phyloP scores from a whole-genome alignment of 2,329 filamentous ascomycete species.

The Lachnellula arida region DNA sequence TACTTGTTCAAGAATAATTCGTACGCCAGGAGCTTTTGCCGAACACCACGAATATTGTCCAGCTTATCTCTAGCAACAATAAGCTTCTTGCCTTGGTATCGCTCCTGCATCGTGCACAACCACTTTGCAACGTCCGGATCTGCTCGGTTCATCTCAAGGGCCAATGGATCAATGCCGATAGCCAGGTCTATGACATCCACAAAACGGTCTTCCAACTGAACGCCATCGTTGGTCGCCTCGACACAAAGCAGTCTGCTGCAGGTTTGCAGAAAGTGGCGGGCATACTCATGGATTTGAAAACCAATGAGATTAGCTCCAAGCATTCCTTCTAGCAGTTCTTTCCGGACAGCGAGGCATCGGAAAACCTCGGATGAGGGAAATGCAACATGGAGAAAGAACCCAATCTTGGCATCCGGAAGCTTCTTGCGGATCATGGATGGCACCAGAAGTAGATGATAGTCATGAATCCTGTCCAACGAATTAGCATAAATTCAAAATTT shows the following conservation, averaged over 20 bases:
- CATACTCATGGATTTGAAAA: slow-evolving; percentile 92
- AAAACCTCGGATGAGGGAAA: slow-evolving; percentile 97
- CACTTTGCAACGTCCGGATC: slow-evolving; percentile 71
- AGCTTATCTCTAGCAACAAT: slow-evolving; percentile 94
- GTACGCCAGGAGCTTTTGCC: slow-evolving; percentile 84
- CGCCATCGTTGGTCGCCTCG: slow-evolving; percentile 80
- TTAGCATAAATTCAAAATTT: too few species aligned
- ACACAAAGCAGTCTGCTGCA: slow-evolving; percentile 89
- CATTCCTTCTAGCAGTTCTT: slow-evolving; percentile 85
- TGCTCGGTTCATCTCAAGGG: slow-evolving; percentile 65
- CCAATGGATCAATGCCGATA: slow-evolving; percentile 86
- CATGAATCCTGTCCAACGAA: slow-evolving; percentile 58
- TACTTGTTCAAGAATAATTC: slow-evolving; percentile 94
- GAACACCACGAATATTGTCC: slow-evolving; percentile 84
- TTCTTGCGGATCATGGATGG: slow-evolving; percentile 86
- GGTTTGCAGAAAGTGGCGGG: slow-evolving; percentile 90
- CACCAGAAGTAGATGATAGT: slow-evolving; percentile 89
- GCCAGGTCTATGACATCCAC: slow-evolving; percentile 81
- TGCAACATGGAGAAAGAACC: slow-evolving; percentile 91
- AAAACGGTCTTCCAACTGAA: slow-evolving; percentile 89
- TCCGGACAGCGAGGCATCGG: slow-evolving; percentile 81
- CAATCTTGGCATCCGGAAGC: slow-evolving; percentile 88
- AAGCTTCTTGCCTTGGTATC: slow-evolving; percentile 82
- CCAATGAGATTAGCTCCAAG: slow-evolving; percentile 88
- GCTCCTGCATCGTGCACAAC: slow-evolving; percentile 74